These are phyloP conservation scores for Durotheca rogersii DNA, from an alignment of 495 filamentous ascomycete species.

Conservation along the genomic window DNA sequence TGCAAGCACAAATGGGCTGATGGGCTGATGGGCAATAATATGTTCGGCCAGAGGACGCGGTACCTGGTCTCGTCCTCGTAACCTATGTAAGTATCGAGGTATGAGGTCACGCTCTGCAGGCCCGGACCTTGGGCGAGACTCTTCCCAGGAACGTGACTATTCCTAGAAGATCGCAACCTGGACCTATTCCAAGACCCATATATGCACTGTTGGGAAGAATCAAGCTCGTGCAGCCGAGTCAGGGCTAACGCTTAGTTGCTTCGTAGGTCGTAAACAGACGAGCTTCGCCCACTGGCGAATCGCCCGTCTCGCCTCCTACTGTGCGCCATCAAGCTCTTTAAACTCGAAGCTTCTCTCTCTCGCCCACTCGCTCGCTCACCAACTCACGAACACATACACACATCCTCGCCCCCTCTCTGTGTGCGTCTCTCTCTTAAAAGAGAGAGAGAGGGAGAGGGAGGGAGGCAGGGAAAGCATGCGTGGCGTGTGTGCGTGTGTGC, in stretches of 20 bases:
- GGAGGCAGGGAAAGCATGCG: too few species aligned
- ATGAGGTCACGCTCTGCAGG: constrained; percentile 27
- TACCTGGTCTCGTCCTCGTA: constrained; percentile 21
- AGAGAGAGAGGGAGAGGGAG: background rate
- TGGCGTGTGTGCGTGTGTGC: too few species aligned
- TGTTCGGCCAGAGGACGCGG: constrained; percentile 21
- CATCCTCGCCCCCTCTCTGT: too few species aligned
- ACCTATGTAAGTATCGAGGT: constrained; percentile 32
- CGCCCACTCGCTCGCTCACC: background rate
- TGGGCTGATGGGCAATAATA: constrained; percentile 31
- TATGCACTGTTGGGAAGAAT: constrained; percentile 26
- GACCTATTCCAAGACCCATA: constrained; percentile 18
- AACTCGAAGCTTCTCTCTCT: background rate
- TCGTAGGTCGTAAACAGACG: too few species aligned
- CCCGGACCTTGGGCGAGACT: constrained; percentile 24
- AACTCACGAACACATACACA: background rate
- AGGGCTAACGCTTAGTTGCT: constrained; percentile 26
- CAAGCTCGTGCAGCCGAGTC: constrained; percentile 26
- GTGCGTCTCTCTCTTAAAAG: too few species aligned
- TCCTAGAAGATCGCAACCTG: constrained; percentile 24
- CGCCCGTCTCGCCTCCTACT: too few species aligned
- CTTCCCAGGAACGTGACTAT: constrained; percentile 31
- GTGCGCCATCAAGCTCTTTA: too few species aligned
- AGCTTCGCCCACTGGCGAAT: too few species aligned
- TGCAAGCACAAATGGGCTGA: constrained; percentile 31